Percentiles rank a stretch among this genome's conserved stretches.
Evolutionary conservation across 768 basidiomycete species (phyloP).

Genomic region (Podaxis sp.): DNA sequence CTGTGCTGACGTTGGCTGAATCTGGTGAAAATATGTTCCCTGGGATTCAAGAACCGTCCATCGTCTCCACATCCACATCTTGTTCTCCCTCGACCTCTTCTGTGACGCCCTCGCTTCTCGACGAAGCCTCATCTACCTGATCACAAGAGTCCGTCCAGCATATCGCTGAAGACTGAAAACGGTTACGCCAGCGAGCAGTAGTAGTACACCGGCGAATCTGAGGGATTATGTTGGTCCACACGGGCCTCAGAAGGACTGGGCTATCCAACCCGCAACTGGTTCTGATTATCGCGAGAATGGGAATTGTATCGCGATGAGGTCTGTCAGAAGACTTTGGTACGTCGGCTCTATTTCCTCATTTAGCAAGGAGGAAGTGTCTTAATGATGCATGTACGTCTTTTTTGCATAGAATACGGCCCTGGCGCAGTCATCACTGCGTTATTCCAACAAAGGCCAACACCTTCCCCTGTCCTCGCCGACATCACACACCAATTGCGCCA

Average conservation of each 20-base stretch:
- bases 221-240: conserved; percentile 97
- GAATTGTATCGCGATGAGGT: conserved; percentile 88
- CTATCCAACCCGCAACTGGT: conserved; percentile 81
- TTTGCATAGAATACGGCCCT: no score
- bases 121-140: not conserved
- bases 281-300: conserved; percentile 96
- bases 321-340: conserved; percentile 85
- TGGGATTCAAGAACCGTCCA: conserved; percentile 42
- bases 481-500: no score
- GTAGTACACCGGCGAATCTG: conserved; percentile 81
- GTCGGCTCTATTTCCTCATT: conserved; percentile 22
- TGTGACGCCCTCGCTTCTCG: conserved; percentile 16
- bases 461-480: no score
- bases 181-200: conserved; percentile 69
- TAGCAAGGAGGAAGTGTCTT: no score
- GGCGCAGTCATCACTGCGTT: no score
- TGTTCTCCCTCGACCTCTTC: conserved; percentile 13
- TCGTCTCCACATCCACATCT: conserved; percentile 19
- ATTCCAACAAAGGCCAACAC: no score
- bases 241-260: conserved; percentile 90
- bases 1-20: conserved; percentile 85
- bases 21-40: no score
- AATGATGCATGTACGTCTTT: no score
- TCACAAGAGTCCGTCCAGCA: conserved; percentile 14
- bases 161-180: conserved; percentile 70